Evolutionary conservation across 345 rosid species (phyloP), one percentile per base, ranked within the genome.

Genomic region (Jatropha curcas): DNA sequence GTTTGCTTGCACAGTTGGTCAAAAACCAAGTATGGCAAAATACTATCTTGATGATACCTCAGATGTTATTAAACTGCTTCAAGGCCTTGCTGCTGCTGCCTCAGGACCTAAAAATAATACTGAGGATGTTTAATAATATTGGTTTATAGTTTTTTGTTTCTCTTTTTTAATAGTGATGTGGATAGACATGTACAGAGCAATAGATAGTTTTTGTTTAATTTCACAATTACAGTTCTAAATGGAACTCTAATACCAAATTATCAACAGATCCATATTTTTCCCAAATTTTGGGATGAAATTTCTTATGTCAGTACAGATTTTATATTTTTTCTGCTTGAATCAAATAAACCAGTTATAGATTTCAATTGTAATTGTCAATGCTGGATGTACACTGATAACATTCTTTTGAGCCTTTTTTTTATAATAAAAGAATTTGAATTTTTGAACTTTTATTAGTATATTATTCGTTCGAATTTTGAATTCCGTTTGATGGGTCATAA

Each of bases 21-120:
- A 88, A 84, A 92, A 90, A 72, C 97, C 96, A 16, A 92, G 94
- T 79, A 87, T 84, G 97, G 96, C 97, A 37, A 90, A 81, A 58
- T 92, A 88, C 79, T 92, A 85, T 70, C 92, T 92, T 0, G 92
- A 90, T 22, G 97, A 92, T 76, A 85, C 87, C 0, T 41, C 67
- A 7, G 89, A 81, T 20, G 97, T 92, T 53, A 83, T 88, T 48
- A 79, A 71, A 59, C 61, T 92, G 88, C 93, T 92, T 52, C 70
- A 82, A 77, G 81, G 88, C 68, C 81, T 90, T 57, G 84, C 91
- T 27, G 46, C 59, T 20, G 86, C 79, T 27, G 52, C 86, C 14
- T 82, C 39, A 70, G 69, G 59, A 37, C 55, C 80, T 10, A 75
- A 75, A 71, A 27, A 71, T 75, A 24, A 45, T 11, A 9, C 63